Evolutionary conservation across 352 stramenopile species (phyloP), one percentile per base, ranked within the genome.

Genomic region (Phytophthora idaei): DNA sequence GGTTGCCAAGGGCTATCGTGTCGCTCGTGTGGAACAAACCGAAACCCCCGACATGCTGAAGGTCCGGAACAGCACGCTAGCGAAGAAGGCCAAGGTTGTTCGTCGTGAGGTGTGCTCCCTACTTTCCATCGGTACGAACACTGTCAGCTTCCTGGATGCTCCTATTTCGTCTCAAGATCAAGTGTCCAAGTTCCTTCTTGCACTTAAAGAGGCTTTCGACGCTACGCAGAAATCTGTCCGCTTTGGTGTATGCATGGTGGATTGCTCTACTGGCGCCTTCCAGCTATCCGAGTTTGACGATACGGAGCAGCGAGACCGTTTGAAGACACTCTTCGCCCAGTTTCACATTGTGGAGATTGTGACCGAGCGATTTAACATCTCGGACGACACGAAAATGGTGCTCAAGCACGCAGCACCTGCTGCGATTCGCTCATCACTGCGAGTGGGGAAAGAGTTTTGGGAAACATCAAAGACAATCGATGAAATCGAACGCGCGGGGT

Each of bases 1-100:
- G 36, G 95, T 99, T 9, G 80, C 84, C 5, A 97, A 97, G 58
- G 97, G 98, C 12, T 99, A 99, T 69, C 94, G 97, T 29, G 97
- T 99, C 32, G 97, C 97, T 14, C 94, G 98, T 37, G 96, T 99
- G 7, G 98, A 99, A 83, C 98, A 99, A 77, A 99, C 97, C 0
- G 98, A 99, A 84, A 99, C 97, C 0, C 98, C 98, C 7, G 97
- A 99, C 17, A 94, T 94, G 85, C 76, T 99, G 47, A 98, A 99
- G 71, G 77, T 92, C 42, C 89, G 97, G 8, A 99, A 99, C 61
- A 83, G 74, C 15, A 81, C 69, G 15, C 79, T 78, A 8, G 61
- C 71, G 10, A 89, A 80, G 44, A 96, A 96, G 64, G 77, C 76
- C 39, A 97, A 97, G 67, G 90, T 97, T 47, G 94, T 99, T 34